Evolutionary conservation across 2,329 filamentous ascomycete genomes (phyloP).

Genomic region (Neopestalotiopsis clavispora): DNA sequence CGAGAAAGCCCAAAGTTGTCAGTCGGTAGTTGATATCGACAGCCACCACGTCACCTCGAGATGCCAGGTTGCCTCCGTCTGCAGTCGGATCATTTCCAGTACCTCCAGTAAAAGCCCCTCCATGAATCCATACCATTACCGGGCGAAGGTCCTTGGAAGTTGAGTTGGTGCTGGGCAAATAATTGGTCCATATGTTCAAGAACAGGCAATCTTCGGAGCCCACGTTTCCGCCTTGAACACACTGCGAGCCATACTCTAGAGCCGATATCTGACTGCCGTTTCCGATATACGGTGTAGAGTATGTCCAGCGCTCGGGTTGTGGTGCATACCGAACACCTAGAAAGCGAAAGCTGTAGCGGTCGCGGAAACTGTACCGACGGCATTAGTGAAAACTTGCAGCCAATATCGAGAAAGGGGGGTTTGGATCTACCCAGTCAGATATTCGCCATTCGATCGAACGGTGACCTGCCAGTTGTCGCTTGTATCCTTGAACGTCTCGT

Average conservation of each 20-base stretch:
- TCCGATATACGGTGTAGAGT: constrained; percentile 44
- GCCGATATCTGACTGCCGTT: constrained; percentile 38
- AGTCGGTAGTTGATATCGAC: constrained; percentile 66
- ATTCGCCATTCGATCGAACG: constrained; percentile 43
- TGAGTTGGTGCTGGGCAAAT: constrained; percentile 38
- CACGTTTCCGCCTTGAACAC: constrained; percentile 39
- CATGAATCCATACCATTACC: constrained; percentile 47
- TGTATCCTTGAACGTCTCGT: constrained; percentile 35
- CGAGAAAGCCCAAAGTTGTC: constrained; percentile 62
- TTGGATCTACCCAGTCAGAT: constrained; percentile 37
- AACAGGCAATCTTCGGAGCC: constrained; percentile 53
- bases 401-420: neutral
- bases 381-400: neutral
- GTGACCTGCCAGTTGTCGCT: constrained; percentile 41
- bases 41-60: constrained; percentile 62
- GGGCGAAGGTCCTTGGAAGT: constrained; percentile 35
- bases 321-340: constrained; percentile 52
- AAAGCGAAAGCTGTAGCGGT: constrained; percentile 49
- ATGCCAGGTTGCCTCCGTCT: constrained; percentile 62
- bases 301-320: constrained; percentile 48
- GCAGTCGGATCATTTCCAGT: constrained; percentile 41
- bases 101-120: constrained; percentile 61
- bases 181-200: constrained; percentile 50
- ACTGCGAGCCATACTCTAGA: constrained; percentile 41
- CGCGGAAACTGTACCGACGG: constrained; percentile 26